Base-by-base conservation (phyloP, 345 rosid genomes). In the Pugionium dolabratum region DNA sequence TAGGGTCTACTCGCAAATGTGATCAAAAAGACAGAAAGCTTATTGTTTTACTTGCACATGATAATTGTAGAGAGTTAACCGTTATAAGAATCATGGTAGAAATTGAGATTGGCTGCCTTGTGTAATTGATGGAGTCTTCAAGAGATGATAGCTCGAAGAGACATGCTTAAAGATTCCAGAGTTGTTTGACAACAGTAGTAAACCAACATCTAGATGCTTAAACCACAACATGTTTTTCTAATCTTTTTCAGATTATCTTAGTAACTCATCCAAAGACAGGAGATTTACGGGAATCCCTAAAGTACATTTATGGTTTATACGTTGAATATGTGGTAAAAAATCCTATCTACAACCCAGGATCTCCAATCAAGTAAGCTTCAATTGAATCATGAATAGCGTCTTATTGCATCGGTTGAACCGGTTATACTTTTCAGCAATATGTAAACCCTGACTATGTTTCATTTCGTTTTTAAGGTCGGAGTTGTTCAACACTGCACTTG, bases 261-360 rank as follows among this genome's bases (percentile, higher is more conserved):
- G 76, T 94, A n/a, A 86, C 91, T 43, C 89, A 94, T 83, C 97
- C 97, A 44, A 80, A 81, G 77, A 86, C 90, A 1, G 91, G 93
- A 70, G 99, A 94, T 83, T 84, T 88, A 58, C 82, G 87, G 4
- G 96, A 90, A 58, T 65, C 96, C 40, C 53, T 90, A 5, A 94
- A 84, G 83, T 83, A 86, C 75, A 90, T 94, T 42, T 90, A 86
- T 81, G 87, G 86, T 84, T 76, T 90, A 61, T 94, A 90, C 64
- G 96, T 90, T 50, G 97, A 94, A 36, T 85, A 88, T 46, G 96
- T 90, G 54, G 86, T 81, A 11, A 88, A 86, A 70, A 94, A 83
- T 47, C 97, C 97, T 49, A 80, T 94, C 52, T 94, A 90, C 49
- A 32, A 70, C 45, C 95, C 96, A 18, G 95, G 93, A 72, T 78